A percentile compares a stretch with the other conserved stretches of the same genome.
Conservation (phyloP, 208 protist species). For the Porcisia deanei region DNA sequence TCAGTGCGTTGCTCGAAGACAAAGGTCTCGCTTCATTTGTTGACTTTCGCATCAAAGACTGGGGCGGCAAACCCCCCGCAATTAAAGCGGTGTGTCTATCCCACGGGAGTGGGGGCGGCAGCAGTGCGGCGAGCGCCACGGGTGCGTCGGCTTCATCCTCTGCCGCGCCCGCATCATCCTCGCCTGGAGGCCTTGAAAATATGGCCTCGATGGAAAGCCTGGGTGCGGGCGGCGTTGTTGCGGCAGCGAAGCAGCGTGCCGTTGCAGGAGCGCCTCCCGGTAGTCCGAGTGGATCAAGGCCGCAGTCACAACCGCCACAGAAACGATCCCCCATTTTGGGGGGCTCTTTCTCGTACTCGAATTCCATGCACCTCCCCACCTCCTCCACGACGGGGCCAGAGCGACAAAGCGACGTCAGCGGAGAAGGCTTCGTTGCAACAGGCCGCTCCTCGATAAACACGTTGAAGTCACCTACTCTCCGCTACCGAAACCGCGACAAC, state of each 20-base stretch:
- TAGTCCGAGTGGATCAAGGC: not conserved
- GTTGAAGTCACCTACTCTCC: not conserved
- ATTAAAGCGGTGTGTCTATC: constrained; percentile 66
- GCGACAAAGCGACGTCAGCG: not conserved
- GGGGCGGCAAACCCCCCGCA: constrained; percentile 59
- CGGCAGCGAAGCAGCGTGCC: not conserved
- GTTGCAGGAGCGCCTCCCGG: not conserved
- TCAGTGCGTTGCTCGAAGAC: constrained; percentile 81
- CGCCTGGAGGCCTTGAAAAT: not conserved
- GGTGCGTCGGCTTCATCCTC: not conserved
- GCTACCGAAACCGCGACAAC: not conserved
- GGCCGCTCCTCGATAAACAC: not conserved
- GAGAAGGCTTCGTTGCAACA: not conserved
- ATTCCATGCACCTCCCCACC: not conserved
- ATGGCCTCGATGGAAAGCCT: not conserved
- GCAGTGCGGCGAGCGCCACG: not conserved
- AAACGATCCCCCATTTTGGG: not conserved
- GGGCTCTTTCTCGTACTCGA: not conserved
- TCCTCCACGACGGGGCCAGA: not conserved
- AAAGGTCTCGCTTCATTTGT: constrained; percentile 74
- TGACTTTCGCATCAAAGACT: constrained; percentile 59
- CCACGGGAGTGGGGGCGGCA: constrained; percentile 14
- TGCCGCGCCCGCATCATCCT: not conserved
- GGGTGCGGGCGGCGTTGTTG: not conserved
- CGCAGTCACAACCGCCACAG: not conserved